A percentile compares a stretch with the other conserved stretches of the same genome.
phyloP scores from a whole-genome alignment of 225 moss, liverwort and hornwort genomes.

The Climacium dendroides region DNA sequence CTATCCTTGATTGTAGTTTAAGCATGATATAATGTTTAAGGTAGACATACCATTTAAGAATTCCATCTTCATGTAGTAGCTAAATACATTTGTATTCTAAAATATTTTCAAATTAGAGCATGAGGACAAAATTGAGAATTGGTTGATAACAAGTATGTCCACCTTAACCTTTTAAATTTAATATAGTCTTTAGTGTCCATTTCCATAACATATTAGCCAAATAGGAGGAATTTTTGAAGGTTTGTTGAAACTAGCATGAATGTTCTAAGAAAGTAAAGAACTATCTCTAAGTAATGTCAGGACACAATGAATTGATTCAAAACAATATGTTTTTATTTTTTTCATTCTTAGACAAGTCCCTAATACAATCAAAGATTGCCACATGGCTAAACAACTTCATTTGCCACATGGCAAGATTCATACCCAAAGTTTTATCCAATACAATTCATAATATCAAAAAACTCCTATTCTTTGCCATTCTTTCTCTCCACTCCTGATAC shows the following conservation, averaged over 20 bases:
- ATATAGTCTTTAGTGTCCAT: not conserved
- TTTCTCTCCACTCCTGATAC: rapidly evolving
- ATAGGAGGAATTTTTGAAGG: not conserved
- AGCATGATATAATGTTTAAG: not conserved
- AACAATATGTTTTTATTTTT: not conserved
- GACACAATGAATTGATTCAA: not conserved
- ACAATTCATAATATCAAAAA: not conserved
- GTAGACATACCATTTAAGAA: not conserved
- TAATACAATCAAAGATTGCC: not conserved
- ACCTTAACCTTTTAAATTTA: not conserved
- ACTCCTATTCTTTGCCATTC: not conserved
- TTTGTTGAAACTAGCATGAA: not conserved
- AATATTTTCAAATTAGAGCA: not conserved
- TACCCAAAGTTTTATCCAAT: rapidly evolving
- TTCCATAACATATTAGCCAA: not conserved
- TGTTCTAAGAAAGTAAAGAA: not conserved
- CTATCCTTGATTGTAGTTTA: no score
- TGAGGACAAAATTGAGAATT: not conserved
- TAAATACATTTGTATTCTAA: not conserved
- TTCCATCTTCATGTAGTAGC: not conserved
- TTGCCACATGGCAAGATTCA: not conserved
- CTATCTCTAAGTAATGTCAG: no score
- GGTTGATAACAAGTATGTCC: not conserved
- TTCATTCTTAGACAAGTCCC: rapidly evolving
- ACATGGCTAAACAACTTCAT: not conserved